Evolutionary conservation across 169 alveolate species (phyloP).

Genomic region (Eimeria acervulina): DNA sequence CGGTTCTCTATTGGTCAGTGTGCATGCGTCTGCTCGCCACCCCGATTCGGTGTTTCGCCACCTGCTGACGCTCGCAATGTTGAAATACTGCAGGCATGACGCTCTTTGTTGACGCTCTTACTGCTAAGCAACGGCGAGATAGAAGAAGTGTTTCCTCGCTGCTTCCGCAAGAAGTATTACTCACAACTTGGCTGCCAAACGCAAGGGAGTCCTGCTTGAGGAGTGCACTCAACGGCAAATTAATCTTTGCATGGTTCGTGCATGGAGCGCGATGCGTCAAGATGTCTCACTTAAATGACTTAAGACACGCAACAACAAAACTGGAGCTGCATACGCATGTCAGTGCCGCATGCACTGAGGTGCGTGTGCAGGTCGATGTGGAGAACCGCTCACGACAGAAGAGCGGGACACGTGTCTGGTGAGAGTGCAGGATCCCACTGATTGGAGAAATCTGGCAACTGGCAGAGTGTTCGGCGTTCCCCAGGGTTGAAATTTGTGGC

Average conservation of each 20-base stretch:
- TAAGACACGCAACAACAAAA: background rate
- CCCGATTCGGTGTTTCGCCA: background rate
- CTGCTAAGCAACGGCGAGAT: background rate
- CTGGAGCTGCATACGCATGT: background rate
- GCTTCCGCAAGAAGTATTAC: background rate
- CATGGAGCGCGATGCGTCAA: background rate
- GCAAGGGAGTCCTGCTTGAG: background rate
- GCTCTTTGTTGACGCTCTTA: background rate
- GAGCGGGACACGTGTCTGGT: conserved; percentile 71
- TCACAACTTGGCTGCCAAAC: background rate
- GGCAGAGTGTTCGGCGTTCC: conserved; percentile 69
- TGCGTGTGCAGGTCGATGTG: background rate
- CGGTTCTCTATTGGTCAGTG: background rate
- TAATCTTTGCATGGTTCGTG: background rate
- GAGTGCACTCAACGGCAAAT: background rate
- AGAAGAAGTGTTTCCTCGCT: background rate
- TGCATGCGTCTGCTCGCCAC: background rate
- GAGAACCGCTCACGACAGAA: background rate
- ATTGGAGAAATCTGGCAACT: conserved; percentile 44
- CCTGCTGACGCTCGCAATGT: background rate
- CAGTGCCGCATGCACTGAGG: conserved; percentile 3
- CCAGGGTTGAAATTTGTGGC: conserved; percentile 68
- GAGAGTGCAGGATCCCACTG: conserved; percentile 75
- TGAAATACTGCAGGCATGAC: background rate
- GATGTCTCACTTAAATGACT: background rate